Base-by-base conservation (phyloP, 495 filamentous ascomycete genomes). In the Aspergillus carlsbadensis region DNA sequence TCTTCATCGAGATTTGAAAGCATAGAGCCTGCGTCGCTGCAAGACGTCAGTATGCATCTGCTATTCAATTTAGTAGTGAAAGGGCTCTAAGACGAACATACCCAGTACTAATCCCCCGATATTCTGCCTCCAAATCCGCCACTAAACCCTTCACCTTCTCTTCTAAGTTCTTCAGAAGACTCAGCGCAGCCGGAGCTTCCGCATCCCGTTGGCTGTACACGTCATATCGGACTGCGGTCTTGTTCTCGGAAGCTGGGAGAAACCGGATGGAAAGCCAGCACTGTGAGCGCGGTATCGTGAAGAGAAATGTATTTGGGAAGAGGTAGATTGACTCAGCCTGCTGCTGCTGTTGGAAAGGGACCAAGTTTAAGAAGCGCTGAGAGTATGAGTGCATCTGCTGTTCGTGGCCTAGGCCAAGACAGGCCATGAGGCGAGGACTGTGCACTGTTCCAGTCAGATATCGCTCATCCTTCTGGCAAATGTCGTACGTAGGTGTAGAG, bases 171-270 rank as follows among this genome's bases (percentile, higher is more conserved):
- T 1, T 54, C 35, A 17, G 18, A 22, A 18, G 42, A 5, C 5
- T n/a, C 11, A 18, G 6, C 44, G 21, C 24, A 0, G 39, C 3
- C 11, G 15, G 29, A 20, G 10, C 14, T 6, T 34, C 10, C n/a
- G 6, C 37, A 3, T 31, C 17, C 42, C 33, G 33, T 29, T 7
- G 10, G 24, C 53, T 60, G 41, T 61, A 64, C 6, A 69, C 14
- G 39, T 69, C 64, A 34, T 56, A 65, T 42, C 64, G 64, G 5
- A 69, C 22, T 2, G 48, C 40, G 0, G 60, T 62, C 62, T 47
- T 65, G 11, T 44, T 36, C 35, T 60, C 55, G 11, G 64, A 62
- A 0, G 53, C 26, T 10, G 67, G 67, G 11, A 64, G 15, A 5
- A 66, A 48, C 33, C 29, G 59, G 29, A 69, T 14, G 0, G 48